Percentiles rank a stretch among this genome's conserved stretches.
These are phyloP conservation scores for Aspergillus leporis DNA, from an alignment of 495 filamentous ascomycete genomes.

Conservation along the genomic window DNA sequence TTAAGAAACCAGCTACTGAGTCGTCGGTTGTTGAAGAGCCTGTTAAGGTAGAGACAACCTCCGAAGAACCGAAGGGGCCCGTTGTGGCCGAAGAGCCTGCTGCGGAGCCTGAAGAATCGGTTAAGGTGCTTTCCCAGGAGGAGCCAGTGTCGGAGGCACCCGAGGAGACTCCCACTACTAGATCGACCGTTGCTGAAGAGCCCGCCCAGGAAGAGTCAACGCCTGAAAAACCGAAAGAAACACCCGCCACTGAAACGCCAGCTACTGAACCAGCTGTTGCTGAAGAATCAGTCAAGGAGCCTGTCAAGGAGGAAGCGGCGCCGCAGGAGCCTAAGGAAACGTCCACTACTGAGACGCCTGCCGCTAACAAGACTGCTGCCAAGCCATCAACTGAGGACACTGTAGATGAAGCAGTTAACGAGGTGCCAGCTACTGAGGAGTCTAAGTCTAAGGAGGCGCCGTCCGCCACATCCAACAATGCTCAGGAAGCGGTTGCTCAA, in stretches of 20 bases:
- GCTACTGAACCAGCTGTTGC: conserved; percentile 6
- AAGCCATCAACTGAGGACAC: conserved; percentile 8
- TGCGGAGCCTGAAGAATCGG: neutral
- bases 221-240: conserved; percentile 1
- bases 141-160: too few relatives aligned
- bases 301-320: conserved; percentile 6
- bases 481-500: conserved; percentile 3
- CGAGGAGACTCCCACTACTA: too few relatives aligned
- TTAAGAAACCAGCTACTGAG: too few relatives aligned
- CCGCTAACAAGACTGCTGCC: neutral
- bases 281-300: conserved; percentile 10
- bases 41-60: too few relatives aligned
- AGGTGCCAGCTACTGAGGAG: neutral
- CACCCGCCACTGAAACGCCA: conserved; percentile 4
- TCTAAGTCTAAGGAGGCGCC: conserved; percentile 2
- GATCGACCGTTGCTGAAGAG: conserved; percentile 4
- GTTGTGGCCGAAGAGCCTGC: conserved; percentile 6
- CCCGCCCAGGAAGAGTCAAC: conserved; percentile 11
- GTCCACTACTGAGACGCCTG: neutral
- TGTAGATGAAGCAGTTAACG: conserved; percentile 2
- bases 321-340: conserved; percentile 4
- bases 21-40: too few relatives aligned
- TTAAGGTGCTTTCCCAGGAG: too few relatives aligned
- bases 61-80: too few relatives aligned
- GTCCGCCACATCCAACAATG: neutral